A percentile compares a stretch with the other conserved stretches of the same genome.
These are phyloP conservation scores for Penicillium odoratum DNA, from an alignment of 495 filamentous ascomycete genomes.

Conservation along the genomic window DNA sequence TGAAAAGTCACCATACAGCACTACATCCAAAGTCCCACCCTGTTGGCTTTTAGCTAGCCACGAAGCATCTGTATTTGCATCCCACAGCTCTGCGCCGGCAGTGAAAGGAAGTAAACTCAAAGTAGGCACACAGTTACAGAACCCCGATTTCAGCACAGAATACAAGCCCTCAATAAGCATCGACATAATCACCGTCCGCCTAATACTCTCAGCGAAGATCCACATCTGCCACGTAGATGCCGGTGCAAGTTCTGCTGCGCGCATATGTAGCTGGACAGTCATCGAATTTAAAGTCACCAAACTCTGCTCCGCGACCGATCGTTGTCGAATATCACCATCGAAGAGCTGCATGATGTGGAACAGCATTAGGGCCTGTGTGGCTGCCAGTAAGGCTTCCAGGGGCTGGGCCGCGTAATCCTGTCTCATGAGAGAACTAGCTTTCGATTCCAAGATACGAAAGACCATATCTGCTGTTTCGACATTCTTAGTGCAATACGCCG, in stretches of 20 bases:
- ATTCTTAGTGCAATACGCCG: conserved; percentile 16
- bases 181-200: conserved; percentile 11
- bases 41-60: conserved; percentile 5
- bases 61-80: not conserved
- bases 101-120: conserved; percentile 18
- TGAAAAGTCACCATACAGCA: conserved; percentile 16
- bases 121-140: conserved; percentile 3
- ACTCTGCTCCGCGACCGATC: conserved; percentile 22
- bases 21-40: not conserved
- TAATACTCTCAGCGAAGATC: conserved; percentile 15
- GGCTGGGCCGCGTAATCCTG: conserved; percentile 1
- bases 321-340: conserved; percentile 53
- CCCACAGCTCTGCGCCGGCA: not conserved
- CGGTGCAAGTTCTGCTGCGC: not conserved
- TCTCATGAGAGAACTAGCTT: conserved; percentile 2
- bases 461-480: conserved; percentile 13
- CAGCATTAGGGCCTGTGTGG: conserved; percentile 47
- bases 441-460: conserved; percentile 13
- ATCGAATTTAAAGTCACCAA: conserved; percentile 2
- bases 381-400: conserved; percentile 35
- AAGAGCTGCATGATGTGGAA: conserved; percentile 55
- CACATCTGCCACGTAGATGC: conserved; percentile 10
- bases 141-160: conserved; percentile 5
- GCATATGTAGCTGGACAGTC: conserved; percentile 9
- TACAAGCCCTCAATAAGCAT: conserved; percentile 8